phyloP scores from a whole-genome alignment of 768 basidiomycete genomes.

The Boletus edulis region DNA sequence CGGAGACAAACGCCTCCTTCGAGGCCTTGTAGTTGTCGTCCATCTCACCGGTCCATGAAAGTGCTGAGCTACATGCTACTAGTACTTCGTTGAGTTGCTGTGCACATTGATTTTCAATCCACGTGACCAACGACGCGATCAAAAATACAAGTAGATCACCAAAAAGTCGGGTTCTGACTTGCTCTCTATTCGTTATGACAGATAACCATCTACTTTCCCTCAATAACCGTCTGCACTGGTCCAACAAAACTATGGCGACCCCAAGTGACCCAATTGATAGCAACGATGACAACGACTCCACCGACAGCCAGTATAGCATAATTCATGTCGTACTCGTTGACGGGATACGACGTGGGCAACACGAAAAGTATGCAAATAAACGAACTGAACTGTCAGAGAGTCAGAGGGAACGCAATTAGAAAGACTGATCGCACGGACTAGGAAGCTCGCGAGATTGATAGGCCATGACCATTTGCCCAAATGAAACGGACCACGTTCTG shows the following conservation, averaged over 20 bases:
- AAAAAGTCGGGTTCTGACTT: too few relatives aligned
- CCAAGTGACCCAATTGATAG: constrained; percentile 47
- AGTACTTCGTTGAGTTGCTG: too few relatives aligned
- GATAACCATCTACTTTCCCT: not conserved
- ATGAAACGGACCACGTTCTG: constrained; percentile 47
- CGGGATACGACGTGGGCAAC: constrained; percentile 53
- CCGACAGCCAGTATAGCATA: constrained; percentile 55
- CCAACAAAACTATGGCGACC: constrained; percentile 44
- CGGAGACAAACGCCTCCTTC: constrained; percentile 83
- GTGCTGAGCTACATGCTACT: not conserved
- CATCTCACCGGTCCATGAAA: constrained; percentile 8
- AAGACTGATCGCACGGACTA: constrained; percentile 31
- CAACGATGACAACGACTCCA: constrained; percentile 43
- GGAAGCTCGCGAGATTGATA: constrained; percentile 47
- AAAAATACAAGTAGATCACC: not conserved
- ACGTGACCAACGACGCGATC: constrained; percentile 14
- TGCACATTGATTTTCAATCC: not conserved
- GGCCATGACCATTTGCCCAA: constrained; percentile 53
- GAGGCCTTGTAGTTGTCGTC: constrained; percentile 57
- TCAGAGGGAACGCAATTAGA: not conserved
- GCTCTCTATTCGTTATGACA: too few relatives aligned
- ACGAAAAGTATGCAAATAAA: constrained; percentile 57
- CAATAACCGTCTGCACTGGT: constrained; percentile 38
- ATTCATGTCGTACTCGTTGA: constrained; percentile 52
- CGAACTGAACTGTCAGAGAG: constrained; percentile 40